These are phyloP conservation scores for Tritrichomonas foetus DNA, from an alignment of 208 protist genomes.

Conservation along the genomic window DNA sequence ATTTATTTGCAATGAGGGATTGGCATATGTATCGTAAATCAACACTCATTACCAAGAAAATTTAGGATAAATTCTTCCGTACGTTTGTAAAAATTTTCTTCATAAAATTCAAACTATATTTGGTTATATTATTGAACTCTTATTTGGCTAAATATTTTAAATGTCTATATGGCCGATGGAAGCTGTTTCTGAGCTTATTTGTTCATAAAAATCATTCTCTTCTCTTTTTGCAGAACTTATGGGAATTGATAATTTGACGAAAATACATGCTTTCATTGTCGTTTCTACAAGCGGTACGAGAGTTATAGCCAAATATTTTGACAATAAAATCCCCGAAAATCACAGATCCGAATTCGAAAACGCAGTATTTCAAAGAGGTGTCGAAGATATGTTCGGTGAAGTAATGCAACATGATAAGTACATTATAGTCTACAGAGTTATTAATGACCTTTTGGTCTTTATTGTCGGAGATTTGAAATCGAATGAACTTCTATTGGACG, in stretches of 20 bases:
- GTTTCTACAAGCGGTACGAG: not conserved
- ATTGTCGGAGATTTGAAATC: slow-evolving; percentile 28
- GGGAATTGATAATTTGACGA: slow-evolving; percentile 13
- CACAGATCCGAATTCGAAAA: not conserved
- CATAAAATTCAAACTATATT: too few species aligned
- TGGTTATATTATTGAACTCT: too few species aligned
- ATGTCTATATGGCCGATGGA: too few species aligned
- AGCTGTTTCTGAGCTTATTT: too few species aligned
- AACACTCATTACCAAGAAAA: not conserved
- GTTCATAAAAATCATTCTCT: too few species aligned
- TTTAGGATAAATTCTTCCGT: too few species aligned
- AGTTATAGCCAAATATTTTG: not conserved
- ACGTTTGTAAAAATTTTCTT: too few species aligned
- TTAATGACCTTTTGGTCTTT: not conserved
- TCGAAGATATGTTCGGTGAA: not conserved
- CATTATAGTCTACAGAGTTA: not conserved
- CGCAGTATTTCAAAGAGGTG: not conserved
- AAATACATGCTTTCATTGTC: not conserved
- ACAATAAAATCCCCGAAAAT: not conserved
- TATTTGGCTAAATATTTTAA: too few species aligned
- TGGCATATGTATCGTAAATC: not conserved
- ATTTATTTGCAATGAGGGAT: not conserved
- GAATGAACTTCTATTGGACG: slow-evolving; percentile 8
- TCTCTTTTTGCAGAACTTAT: too few species aligned
- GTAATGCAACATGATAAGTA: slow-evolving; percentile 32